Evolutionary conservation across 306 rosid genomes (phyloP).

Genomic region (Macrotyloma uniflorum): DNA sequence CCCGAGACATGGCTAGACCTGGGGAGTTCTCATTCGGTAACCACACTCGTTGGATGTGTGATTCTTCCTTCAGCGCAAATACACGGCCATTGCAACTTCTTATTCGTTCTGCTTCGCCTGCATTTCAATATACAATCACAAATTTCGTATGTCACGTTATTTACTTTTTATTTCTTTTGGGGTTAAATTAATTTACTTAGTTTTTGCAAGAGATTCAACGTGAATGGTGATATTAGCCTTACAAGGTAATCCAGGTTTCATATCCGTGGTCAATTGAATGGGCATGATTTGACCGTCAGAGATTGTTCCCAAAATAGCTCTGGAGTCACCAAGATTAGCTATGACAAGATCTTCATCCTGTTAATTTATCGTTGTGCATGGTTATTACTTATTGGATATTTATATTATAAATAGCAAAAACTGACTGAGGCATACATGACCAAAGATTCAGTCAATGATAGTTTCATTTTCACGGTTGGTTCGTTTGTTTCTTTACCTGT

Average conservation of each 20-base stretch:
- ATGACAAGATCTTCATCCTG: conserved; percentile 60
- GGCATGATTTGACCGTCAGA: conserved; percentile 41
- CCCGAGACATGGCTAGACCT: conserved; percentile 80
- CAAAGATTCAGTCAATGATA: neutral
- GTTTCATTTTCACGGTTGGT: neutral
- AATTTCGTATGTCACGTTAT: neutral
- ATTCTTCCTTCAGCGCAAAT: conserved; percentile 54
- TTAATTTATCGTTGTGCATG: neutral
- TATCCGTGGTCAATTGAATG: conserved; percentile 62
- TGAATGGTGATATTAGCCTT: neutral
- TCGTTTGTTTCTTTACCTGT: conserved; percentile 40
- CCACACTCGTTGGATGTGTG: conserved; percentile 69
- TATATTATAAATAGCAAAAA: neutral
- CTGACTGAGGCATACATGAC: neutral
- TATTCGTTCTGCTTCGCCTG: conserved; percentile 63
- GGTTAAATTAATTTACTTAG: neutral
- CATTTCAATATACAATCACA: neutral
- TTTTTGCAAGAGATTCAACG: neutral
- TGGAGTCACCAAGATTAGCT: conserved; percentile 75
- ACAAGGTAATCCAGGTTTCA: conserved; percentile 66
- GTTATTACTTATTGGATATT: no score
- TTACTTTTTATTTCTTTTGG: neutral
- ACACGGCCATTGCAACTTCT: conserved; percentile 59
- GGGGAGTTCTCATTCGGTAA: conserved; percentile 57
- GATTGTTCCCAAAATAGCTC: conserved; percentile 62